Conservation (phyloP, 192 early-diverging fungal genomes). For the Coemansia sp. region DNA sequence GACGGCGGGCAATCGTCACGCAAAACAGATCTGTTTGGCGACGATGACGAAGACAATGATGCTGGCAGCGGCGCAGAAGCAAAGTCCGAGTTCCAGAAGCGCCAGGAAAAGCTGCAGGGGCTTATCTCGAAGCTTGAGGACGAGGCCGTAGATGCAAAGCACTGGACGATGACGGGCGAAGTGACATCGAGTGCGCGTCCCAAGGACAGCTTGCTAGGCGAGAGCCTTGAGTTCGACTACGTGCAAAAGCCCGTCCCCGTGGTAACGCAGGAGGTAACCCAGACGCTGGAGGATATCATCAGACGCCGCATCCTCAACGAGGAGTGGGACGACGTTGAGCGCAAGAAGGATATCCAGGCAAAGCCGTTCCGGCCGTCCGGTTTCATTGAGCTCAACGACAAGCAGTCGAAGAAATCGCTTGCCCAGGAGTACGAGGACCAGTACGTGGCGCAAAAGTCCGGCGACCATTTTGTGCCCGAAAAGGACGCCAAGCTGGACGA, state of each 20-base stretch:
- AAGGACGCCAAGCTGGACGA: constrained; percentile 79
- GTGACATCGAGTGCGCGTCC: constrained; percentile 78
- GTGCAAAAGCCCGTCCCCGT: constrained; percentile 92
- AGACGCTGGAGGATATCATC: constrained; percentile 91
- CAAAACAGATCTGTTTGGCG: constrained; percentile 32
- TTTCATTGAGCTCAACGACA: constrained; percentile 79
- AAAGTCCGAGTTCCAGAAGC: constrained; percentile 79
- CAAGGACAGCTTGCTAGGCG: constrained; percentile 89
- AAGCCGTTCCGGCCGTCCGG: constrained; percentile 72
- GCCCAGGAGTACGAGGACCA: constrained; percentile 92
- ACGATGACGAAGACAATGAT: constrained; percentile 21
- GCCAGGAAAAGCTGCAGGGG: constrained; percentile 66
- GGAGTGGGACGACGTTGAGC: constrained; percentile 92
- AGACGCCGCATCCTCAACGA: constrained; percentile 86
- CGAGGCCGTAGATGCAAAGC: constrained; percentile 78
- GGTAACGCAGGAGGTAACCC: constrained; percentile 87
- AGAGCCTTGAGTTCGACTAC: constrained; percentile 90
- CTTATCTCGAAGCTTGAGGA: constrained; percentile 84
- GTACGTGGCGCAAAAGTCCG: constrained; percentile 67
- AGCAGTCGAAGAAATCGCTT: constrained; percentile 84
- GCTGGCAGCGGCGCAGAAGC: constrained; percentile 9
- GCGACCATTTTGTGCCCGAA: constrained; percentile 42
- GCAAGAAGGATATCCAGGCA: constrained; percentile 77
- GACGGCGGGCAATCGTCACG: not conserved
- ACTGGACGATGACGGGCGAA: constrained; percentile 94